These are phyloP conservation scores for Auxenochlorella protothecoides DNA, from an alignment of 139 green algal genomes.

Conservation along the genomic window DNA sequence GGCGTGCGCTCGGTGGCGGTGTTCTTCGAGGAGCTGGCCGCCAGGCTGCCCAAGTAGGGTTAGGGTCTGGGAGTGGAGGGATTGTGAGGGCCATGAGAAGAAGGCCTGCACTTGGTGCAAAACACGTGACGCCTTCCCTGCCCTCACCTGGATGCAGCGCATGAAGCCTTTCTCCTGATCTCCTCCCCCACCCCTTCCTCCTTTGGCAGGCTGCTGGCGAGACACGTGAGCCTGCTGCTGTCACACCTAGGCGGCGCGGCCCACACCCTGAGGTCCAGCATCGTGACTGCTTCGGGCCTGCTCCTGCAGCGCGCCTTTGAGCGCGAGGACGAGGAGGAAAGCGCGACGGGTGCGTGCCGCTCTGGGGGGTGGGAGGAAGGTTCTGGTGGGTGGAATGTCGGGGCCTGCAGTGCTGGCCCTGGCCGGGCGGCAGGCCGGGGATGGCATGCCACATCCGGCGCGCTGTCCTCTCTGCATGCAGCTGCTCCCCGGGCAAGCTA, in stretches of 20 bases:
- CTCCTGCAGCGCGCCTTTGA: slow-evolving; percentile 34
- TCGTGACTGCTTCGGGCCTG: slow-evolving; percentile 52
- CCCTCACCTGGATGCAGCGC: no score
- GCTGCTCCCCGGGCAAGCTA: neutral
- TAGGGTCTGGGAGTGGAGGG: neutral
- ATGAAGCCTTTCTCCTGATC: no score
- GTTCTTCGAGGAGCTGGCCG: slow-evolving; percentile 51
- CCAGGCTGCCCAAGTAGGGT: slow-evolving; percentile 17
- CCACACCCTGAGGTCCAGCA: slow-evolving; percentile 52
- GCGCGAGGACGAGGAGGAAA: neutral
- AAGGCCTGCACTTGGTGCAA: no score
- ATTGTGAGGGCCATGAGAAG: no score
- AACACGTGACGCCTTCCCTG: no score
- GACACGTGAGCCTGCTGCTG: slow-evolving; percentile 43
- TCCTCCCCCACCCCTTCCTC: no score
- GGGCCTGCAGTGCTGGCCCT: no score
- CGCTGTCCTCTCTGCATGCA: neutral
- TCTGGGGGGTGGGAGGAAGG: no score
- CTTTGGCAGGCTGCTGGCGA: slow-evolving; percentile 17
- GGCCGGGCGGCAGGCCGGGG: no score
- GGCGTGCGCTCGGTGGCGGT: slow-evolving; percentile 40
- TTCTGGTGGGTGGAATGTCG: no score
- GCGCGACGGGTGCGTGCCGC: no score
- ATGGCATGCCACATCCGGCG: neutral
- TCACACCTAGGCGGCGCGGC: slow-evolving; percentile 60